phyloP scores from a whole-genome alignment of 306 rosid genomes.

The Castanea sativa region DNA sequence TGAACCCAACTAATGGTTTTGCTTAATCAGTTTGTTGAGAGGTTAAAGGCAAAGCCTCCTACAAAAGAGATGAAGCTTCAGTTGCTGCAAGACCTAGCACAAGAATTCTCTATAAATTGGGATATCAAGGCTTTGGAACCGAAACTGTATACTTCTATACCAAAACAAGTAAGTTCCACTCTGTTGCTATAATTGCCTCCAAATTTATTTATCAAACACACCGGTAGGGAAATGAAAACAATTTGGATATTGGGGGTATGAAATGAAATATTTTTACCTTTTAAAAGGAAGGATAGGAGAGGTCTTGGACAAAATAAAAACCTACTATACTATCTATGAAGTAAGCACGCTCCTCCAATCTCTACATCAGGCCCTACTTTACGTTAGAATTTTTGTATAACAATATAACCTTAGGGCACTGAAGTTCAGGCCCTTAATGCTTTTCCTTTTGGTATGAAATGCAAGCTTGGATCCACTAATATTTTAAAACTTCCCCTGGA shows the following conservation, averaged over 20 bases:
- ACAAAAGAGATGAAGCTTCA: constrained; percentile 62
- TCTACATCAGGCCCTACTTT: background rate
- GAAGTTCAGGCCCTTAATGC: too few species aligned
- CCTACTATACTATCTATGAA: background rate
- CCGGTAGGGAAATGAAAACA: background rate
- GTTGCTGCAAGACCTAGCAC: constrained; percentile 60
- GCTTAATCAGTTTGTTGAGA: constrained; percentile 51
- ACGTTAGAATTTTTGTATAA: background rate
- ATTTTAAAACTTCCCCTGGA: background rate
- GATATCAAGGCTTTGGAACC: constrained; percentile 56
- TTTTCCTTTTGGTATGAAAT: too few species aligned
- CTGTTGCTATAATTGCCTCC: background rate
- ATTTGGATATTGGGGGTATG: background rate
- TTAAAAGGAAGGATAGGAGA: background rate
- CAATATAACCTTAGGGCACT: too few species aligned
- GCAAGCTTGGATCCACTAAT: background rate
- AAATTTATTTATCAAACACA: background rate
- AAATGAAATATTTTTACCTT: background rate
- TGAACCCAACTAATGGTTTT: constrained; percentile 8
- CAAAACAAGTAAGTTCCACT: constrained; percentile 38
- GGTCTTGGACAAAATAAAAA: background rate
- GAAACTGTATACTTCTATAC: constrained; percentile 32
- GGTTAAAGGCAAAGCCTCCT: constrained; percentile 35
- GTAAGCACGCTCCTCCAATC: background rate
- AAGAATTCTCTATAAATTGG: constrained; percentile 67